Base-by-base conservation (phyloP, 139 green algal species). In the Eudorina sp. region DNA sequence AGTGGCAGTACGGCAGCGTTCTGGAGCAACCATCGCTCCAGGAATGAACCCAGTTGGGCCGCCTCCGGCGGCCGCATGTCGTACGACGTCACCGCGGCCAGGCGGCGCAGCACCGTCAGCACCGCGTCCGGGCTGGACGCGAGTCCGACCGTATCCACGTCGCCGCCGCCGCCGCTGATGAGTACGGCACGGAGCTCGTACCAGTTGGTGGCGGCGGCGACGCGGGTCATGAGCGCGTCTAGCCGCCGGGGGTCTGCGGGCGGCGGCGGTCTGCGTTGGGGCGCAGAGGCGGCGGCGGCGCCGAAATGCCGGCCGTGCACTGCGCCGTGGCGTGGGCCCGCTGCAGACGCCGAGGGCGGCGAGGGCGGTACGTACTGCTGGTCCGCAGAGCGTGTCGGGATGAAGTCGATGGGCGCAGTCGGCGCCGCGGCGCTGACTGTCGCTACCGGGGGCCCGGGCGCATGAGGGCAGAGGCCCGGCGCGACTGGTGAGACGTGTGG, bases 171-270 rank as follows among this genome's bases (percentile, higher is more conserved):
- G 40, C n/a, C 60, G 45, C 18, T 76, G 43, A 38, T 73, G 23
- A 87, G 64, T 11, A 68, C 31, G 21, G 64, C 81, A 21, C 81
- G 81, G 40, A 87, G 64, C 45, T 87, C 81, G 60, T 69, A 87
- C 81, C 81, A 87, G 45, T 87, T 87, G 43, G 45, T 78, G 7
- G 45, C 62, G 6, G 5, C 19, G 31, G 11, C 5, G 19, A 87
- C 36, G 14, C 53, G 40, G 21, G 81, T 27, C 1, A 69, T 23
- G 1, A 76, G 80, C 25, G 60, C 58, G 6, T 70, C 38, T 0
- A 58, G 46, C 0, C 27, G 23, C 7, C 29, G 38, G 29, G 40
- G 14, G 40, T 43, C 48, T 4, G 34, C 16, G 34, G 8, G 40
- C 19, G 31, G 6, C 16, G 21, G 23, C 5, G 4, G 51, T 13